Evolutionary conservation across 148 eudicot genomes (phyloP), one percentile per base, ranked within the genome.

Genomic region (Persicaria maculosa): DNA sequence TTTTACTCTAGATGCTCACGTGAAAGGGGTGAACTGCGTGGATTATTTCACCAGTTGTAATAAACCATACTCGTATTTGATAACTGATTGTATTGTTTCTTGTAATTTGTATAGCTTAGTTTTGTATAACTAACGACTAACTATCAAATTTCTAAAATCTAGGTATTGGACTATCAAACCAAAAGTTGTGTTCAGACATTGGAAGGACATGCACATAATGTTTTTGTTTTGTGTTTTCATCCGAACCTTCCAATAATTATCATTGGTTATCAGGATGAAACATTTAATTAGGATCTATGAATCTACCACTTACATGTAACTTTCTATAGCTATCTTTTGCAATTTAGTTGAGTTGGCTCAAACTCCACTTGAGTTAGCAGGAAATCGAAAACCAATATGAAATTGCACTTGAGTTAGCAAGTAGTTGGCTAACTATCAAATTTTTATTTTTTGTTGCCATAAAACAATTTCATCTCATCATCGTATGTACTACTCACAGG

Each of bases 131-230:
- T 61, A 40, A 50, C 48, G 19, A 20, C 76, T 67, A 68, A 47
- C 9, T 74, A 10, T 73, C 47, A 67, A n/a, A 71, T 75, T 73
- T 46, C 72, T 2, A 47, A 53, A 47, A 85, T 65, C 78, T 81
- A 93, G 96, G 93, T 93, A 15, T 93, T 96, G 98, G 98, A 93
- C 73, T 93, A 88, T 83, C 92, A 93, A 85, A 89, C 93, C 72
- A 89, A 89, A 76, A 87, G 88, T 80, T 91, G 98, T 81, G 96
- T 93, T 75, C 96, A 91, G 85, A 93, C 91, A 22, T 76, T 93
- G 78, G 96, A 93, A 83, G 98, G 98, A 54, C 98, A 93, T 74
- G 87, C 92, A 36, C 91, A 93, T 83, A 90, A 93, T 78, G 93
- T 93, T 45, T 89, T 97, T 50, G 92, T 97, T 61, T 92, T 89